A percentile compares a stretch with the other conserved stretches of the same genome.
phyloP scores from a whole-genome alignment of 495 filamentous ascomycete species.

The Daldinia grandis region DNA sequence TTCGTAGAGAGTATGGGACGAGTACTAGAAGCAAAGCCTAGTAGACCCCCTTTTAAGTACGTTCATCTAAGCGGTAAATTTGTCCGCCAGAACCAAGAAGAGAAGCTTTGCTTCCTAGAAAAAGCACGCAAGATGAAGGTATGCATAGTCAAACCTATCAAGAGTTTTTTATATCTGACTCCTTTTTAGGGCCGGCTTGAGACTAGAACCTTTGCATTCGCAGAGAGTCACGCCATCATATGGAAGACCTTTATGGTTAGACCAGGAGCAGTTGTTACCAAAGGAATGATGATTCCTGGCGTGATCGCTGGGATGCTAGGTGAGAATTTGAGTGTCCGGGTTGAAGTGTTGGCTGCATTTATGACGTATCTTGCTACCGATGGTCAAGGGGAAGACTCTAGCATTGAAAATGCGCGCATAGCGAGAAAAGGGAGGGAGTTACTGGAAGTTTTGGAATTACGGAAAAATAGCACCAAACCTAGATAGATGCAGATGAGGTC shows the following conservation, averaged over 20 bases:
- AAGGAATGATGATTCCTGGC: background rate
- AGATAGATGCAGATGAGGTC: background rate
- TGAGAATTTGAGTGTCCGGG: background rate
- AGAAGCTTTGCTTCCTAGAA: constrained; percentile 31
- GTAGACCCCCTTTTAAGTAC: constrained; percentile 39
- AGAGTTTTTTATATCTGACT: background rate
- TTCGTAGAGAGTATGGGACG: background rate
- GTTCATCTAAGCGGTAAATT: constrained; percentile 41
- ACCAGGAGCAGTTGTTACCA: background rate
- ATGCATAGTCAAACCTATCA: background rate
- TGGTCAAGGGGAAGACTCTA: background rate
- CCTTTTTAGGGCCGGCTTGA: background rate
- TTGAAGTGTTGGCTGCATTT: background rate
- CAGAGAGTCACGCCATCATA: background rate
- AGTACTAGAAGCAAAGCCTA: background rate
- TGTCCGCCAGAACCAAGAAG: constrained; percentile 28
- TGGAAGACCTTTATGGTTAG: background rate
- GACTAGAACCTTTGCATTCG: background rate
- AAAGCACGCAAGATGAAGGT: constrained; percentile 22
- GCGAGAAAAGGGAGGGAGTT: background rate
- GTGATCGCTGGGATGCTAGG: background rate
- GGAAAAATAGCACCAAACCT: background rate
- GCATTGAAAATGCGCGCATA: background rate
- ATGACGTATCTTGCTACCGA: background rate
- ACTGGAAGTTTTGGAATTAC: background rate